phyloP scores from a whole-genome alignment of 1,284 basidiomycete genomes.

The Ganoderma sp. region DNA sequence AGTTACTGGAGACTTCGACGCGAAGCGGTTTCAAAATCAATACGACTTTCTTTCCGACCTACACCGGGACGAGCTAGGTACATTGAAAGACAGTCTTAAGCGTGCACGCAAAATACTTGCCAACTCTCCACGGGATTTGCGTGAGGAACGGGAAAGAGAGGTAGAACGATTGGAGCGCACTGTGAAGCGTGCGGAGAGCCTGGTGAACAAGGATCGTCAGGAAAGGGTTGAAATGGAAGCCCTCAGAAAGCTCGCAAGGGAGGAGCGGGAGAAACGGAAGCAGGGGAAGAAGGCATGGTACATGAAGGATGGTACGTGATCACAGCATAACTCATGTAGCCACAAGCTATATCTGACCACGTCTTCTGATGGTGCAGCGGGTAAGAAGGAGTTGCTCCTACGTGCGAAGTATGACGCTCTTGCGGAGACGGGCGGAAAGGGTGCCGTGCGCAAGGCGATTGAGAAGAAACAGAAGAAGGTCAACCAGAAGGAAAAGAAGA shows the following conservation, averaged over 20 bases:
- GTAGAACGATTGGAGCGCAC: slow-evolving; percentile 78
- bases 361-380: slow-evolving; percentile 56
- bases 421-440: slow-evolving; percentile 73
- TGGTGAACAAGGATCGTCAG: slow-evolving; percentile 76
- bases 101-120: slow-evolving; percentile 72
- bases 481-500: slow-evolving; percentile 88
- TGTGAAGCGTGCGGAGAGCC: slow-evolving; percentile 78
- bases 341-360: slow-evolving; percentile 3
- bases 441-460: slow-evolving; percentile 85
- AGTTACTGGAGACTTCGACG: slow-evolving; percentile 74
- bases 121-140: slow-evolving; percentile 68
- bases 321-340: slow-evolving; percentile 6
- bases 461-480: slow-evolving; percentile 90
- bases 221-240: slow-evolving; percentile 75
- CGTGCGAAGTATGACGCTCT: slow-evolving; percentile 81
- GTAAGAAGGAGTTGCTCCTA: slow-evolving; percentile 75
- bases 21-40: slow-evolving; percentile 71
- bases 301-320: slow-evolving; percentile 79
- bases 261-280: slow-evolving; percentile 74
- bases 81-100: slow-evolving; percentile 70
- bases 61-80: slow-evolving; percentile 70
- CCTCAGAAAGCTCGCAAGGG: slow-evolving; percentile 61
- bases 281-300: slow-evolving; percentile 86
- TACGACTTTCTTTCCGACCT: slow-evolving; percentile 83
- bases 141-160: slow-evolving; percentile 72